Evolutionary conservation across 2,329 filamentous ascomycete species (phyloP).

Genomic region (Monascus ruber): DNA sequence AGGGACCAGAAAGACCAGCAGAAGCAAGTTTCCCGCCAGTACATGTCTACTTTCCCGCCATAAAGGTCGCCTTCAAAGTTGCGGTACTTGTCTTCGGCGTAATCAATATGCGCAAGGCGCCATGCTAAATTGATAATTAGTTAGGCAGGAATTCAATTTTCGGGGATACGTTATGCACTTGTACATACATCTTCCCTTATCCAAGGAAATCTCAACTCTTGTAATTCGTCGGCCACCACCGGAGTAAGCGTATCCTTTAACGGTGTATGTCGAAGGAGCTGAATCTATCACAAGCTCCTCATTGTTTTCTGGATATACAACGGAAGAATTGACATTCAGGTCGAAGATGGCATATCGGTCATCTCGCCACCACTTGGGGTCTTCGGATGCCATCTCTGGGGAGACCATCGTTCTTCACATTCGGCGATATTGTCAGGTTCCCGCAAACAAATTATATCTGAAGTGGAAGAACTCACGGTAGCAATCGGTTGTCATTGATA

Average conservation of each 20-base stretch:
- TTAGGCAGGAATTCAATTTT: neutral
- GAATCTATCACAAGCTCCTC: slow-evolving; percentile 48
- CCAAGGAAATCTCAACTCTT: slow-evolving; percentile 69
- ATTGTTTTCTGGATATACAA: slow-evolving; percentile 67
- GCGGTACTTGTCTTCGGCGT: slow-evolving; percentile 78
- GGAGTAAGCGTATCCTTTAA: slow-evolving; percentile 76
- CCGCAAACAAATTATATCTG: neutral
- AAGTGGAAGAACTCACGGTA: slow-evolving; percentile 44
- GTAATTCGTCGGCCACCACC: slow-evolving; percentile 78
- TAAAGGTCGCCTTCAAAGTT: slow-evolving; percentile 53
- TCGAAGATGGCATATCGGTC: slow-evolving; percentile 91
- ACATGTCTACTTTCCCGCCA: slow-evolving; percentile 68
- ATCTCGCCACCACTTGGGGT: slow-evolving; percentile 72
- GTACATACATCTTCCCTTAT: slow-evolving; percentile 55
- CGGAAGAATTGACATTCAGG: slow-evolving; percentile 74
- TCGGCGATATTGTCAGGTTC: slow-evolving; percentile 2
- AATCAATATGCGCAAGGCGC: slow-evolving; percentile 64
- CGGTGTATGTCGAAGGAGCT: slow-evolving; percentile 46
- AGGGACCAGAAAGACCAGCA: slow-evolving; percentile 91
- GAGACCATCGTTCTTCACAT: slow-evolving; percentile 57
- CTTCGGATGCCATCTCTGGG: slow-evolving; percentile 64
- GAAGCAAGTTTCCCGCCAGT: slow-evolving; percentile 69
- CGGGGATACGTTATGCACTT: too few species aligned
- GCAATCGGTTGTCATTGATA: slow-evolving; percentile 81
- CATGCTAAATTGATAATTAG: slow-evolving; percentile 40